Conservation (phyloP, 2,329 filamentous ascomycete genomes). For the Apiospora arundinis region DNA sequence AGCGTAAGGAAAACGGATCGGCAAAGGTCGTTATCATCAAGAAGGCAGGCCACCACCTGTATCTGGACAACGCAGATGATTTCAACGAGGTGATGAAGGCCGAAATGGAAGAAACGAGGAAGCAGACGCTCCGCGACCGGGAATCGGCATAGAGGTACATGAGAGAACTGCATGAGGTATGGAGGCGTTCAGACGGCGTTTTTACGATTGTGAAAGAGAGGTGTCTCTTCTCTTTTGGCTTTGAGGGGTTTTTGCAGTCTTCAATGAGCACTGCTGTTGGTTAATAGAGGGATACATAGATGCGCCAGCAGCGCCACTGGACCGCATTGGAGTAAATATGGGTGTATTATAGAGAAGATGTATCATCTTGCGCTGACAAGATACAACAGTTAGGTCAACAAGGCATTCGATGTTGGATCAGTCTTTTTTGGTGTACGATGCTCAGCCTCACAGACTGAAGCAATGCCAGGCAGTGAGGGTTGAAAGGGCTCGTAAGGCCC, state of each 20-base stretch:
- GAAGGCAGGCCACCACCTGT: constrained; percentile 65
- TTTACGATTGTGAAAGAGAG: background rate
- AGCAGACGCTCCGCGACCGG: constrained; percentile 35
- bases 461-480: background rate
- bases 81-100: constrained; percentile 61
- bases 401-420: background rate
- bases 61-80: constrained; percentile 64
- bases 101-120: constrained; percentile 59
- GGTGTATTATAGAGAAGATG: background rate
- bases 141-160: background rate
- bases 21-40: constrained; percentile 81
- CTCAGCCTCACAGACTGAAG: background rate
- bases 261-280: background rate
- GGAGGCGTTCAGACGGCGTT: constrained; percentile 7
- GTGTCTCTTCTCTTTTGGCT: background rate
- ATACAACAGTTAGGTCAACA: background rate
- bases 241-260: background rate
- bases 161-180: background rate
- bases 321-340: background rate
- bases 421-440: background rate
- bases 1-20: constrained; percentile 74
- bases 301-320: background rate
- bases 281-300: background rate
- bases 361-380: background rate
- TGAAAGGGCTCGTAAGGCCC: background rate